These are phyloP conservation scores for Epichloe gansuensis DNA, from an alignment of 2,329 filamentous ascomycete genomes.

Conservation along the genomic window DNA sequence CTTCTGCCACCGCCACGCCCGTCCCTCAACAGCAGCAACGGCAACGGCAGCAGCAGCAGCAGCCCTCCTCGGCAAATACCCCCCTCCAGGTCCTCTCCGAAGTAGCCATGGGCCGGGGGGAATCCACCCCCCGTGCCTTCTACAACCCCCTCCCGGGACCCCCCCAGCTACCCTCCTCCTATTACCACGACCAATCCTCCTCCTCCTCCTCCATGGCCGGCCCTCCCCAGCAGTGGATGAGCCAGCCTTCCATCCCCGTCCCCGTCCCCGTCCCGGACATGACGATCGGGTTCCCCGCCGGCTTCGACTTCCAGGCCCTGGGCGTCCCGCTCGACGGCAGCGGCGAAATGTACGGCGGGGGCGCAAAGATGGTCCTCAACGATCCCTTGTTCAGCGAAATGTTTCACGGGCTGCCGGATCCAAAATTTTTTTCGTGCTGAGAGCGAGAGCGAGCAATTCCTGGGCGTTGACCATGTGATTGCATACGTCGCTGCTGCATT, in stretches of 20 bases:
- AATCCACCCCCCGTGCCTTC: conserved; percentile 13
- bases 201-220: not conserved
- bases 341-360: conserved; percentile 18
- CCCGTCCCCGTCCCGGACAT: conserved; percentile 4
- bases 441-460: conserved; percentile 4
- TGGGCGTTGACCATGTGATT: too few relatives aligned
- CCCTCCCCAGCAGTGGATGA: conserved; percentile 7
- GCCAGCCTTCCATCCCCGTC: not conserved
- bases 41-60: conserved; percentile 8
- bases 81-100: conserved; percentile 45
- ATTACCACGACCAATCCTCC: not conserved
- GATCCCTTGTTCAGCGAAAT: conserved; percentile 28
- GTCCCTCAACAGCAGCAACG: conserved; percentile 4
- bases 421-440: conserved; percentile 23
- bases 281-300: conserved; percentile 13
- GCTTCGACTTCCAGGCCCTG: conserved; percentile 19
- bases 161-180: conserved; percentile 13
- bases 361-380: conserved; percentile 23
- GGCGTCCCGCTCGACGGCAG: conserved; percentile 15
- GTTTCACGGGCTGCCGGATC: conserved; percentile 23
- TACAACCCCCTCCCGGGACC: conserved; percentile 12
- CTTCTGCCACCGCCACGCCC: not conserved
- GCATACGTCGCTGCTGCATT: too few relatives aligned
- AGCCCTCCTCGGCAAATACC: conserved; percentile 28
- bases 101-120: conserved; percentile 33